phyloP scores from a whole-genome alignment of 768 basidiomycete species.

The Rhodotorula taiwanensis region DNA sequence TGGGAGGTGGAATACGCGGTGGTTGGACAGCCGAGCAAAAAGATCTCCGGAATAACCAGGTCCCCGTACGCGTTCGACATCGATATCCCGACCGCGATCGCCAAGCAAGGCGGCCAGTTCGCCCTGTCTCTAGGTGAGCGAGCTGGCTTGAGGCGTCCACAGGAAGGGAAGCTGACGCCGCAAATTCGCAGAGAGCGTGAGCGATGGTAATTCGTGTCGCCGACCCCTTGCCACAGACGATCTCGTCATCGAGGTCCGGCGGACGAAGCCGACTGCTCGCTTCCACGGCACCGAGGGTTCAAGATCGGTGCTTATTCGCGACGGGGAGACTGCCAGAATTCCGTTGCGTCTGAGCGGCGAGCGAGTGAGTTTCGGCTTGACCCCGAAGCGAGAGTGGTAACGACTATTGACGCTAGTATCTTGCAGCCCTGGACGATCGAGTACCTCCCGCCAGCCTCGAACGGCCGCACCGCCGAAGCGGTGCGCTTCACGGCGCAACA shows the following conservation, averaged over 20 bases:
- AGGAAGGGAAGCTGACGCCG: no score
- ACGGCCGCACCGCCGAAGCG: neutral
- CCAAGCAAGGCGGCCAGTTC: conserved; percentile 37
- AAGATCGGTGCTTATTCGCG: conserved; percentile 59
- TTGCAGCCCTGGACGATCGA: conserved; percentile 77
- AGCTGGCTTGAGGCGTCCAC: neutral
- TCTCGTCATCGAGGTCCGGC: conserved; percentile 72
- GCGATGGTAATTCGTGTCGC: conserved; percentile 82
- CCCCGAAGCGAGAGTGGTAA: no score
- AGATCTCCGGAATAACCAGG: conserved; percentile 24
- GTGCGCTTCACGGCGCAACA: conserved; percentile 6
- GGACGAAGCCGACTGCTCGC: conserved; percentile 78
- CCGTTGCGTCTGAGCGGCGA: conserved; percentile 86
- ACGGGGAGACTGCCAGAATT: conserved; percentile 63
- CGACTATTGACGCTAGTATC: neutral
- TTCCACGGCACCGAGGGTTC: conserved; percentile 53
- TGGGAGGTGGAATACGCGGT: conserved; percentile 81
- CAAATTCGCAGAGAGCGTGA: conserved; percentile 56
- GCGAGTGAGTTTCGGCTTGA: conserved; percentile 54
- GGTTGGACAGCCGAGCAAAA: conserved; percentile 55
- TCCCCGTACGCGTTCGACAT: conserved; percentile 32
- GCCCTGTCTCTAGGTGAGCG: conserved; percentile 31
- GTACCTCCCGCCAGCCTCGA: conserved; percentile 51
- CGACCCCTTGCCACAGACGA: conserved; percentile 67
- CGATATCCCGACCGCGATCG: conserved; percentile 34